These are phyloP conservation scores for Tylopilus felleus DNA, from an alignment of 768 basidiomycete species.

Conservation along the genomic window DNA sequence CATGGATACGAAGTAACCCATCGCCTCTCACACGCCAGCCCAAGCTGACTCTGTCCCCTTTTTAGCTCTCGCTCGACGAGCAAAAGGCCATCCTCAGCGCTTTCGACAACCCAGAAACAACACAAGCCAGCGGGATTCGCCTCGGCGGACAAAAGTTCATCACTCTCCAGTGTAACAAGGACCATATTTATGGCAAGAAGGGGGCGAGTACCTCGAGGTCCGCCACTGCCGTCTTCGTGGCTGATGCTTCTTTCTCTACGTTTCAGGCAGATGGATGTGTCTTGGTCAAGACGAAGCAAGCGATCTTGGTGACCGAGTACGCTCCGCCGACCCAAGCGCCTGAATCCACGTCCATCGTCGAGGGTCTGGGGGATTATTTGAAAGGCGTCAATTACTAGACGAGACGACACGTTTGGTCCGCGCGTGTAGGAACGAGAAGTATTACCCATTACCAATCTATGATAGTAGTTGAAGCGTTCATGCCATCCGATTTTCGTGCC, in stretches of 20 bases:
- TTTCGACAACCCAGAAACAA: slow-evolving; percentile 38
- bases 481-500: background rate
- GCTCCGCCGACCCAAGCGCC: slow-evolving; percentile 55
- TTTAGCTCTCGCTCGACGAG: slow-evolving; percentile 20
- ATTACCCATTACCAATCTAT: slow-evolving; percentile 11
- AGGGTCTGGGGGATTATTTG: slow-evolving; percentile 76
- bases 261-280: slow-evolving; percentile 67
- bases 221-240: background rate
- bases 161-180: slow-evolving; percentile 44
- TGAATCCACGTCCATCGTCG: slow-evolving; percentile 65
- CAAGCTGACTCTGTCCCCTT: background rate
- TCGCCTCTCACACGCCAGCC: background rate
- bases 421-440: slow-evolving; percentile 8
- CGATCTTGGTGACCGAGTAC: slow-evolving; percentile 82
- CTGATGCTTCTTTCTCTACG: background rate
- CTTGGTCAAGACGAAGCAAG: slow-evolving; percentile 79
- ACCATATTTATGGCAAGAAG: slow-evolving; percentile 76
- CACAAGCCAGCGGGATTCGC: slow-evolving; percentile 58
- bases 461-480: background rate
- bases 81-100: slow-evolving; percentile 33
- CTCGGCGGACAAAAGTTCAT: slow-evolving; percentile 76
- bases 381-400: slow-evolving; percentile 52
- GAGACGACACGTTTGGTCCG: background rate
- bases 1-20: slow-evolving; percentile 15
- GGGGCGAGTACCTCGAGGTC: slow-evolving; percentile 42